These are phyloP conservation scores for Microcos paniculata DNA, from an alignment of 345 rosid species.

Conservation along the genomic window DNA sequence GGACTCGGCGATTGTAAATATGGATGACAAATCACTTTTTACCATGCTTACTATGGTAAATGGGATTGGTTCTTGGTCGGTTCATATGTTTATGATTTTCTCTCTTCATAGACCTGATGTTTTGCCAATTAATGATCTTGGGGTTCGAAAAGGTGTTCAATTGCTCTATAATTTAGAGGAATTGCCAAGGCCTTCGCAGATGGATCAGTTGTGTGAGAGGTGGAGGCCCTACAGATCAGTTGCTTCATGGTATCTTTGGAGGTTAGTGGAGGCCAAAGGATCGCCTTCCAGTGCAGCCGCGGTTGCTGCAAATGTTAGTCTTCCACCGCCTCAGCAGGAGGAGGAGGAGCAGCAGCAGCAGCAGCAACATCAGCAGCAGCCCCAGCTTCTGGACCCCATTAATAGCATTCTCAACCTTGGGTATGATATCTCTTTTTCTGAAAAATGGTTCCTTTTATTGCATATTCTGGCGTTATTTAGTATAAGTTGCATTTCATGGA, in stretches of 20 bases:
- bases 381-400: conserved; percentile 80
- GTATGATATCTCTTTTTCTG: conserved; percentile 39
- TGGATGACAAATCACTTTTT: conserved; percentile 95
- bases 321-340: conserved; percentile 57
- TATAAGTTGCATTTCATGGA: background rate
- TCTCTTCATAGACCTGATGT: conserved; percentile 97
- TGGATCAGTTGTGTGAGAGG: conserved; percentile 84
- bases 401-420: conserved; percentile 87
- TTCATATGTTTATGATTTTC: conserved; percentile 96
- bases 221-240: conserved; percentile 99
- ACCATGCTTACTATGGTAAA: conserved; percentile 99
- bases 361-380: conserved; percentile 53
- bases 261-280: conserved; percentile 74
- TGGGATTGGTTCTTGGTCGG: conserved; percentile 99
- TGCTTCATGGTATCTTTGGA: conserved; percentile 90
- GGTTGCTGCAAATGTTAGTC: conserved; percentile 44
- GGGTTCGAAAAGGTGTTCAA: conserved; percentile 91
- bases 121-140: conserved; percentile 85
- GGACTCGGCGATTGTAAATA: conserved; percentile 69
- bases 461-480: background rate
- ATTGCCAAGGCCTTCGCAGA: conserved; percentile 89
- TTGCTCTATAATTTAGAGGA: conserved; percentile 70
- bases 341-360: conserved; percentile 46
- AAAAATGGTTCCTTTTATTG: conserved; percentile 22
- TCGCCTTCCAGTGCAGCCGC: conserved; percentile 63